Percentiles rank a stretch among this genome's conserved stretches.
Conservation (phyloP, 2,329 filamentous ascomycete species). For the Leptodontidium sp. region DNA sequence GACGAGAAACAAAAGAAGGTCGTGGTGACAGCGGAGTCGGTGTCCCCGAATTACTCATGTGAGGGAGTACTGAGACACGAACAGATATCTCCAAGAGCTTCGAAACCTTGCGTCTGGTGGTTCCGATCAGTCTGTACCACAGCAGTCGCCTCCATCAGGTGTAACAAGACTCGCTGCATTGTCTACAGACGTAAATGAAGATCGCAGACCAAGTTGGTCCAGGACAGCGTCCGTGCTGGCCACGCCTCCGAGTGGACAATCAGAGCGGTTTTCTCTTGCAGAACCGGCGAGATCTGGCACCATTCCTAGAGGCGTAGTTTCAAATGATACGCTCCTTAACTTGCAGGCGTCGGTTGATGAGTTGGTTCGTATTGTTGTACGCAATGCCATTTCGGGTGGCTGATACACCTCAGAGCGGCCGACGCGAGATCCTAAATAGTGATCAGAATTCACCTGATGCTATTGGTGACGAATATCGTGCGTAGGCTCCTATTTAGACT, state of each 20-base stretch:
- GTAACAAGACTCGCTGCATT: no score
- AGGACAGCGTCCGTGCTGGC: not conserved
- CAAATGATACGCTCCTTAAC: not conserved
- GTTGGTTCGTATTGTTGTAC: not conserved
- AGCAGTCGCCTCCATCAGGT: not conserved
- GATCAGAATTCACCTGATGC: constrained; percentile 15
- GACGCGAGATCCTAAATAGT: not conserved
- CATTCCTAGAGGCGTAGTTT: no score
- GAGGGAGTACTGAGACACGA: not conserved
- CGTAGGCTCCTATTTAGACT: not conserved
- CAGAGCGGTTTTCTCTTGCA: not conserved
- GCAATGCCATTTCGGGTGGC: not conserved
- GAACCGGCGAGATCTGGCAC: not conserved
- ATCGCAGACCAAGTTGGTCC: not conserved
- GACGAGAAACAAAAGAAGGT: constrained; percentile 18
- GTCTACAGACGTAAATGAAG: not conserved
- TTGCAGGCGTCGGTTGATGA: no score
- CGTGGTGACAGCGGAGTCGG: constrained; percentile 19
- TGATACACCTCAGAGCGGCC: not conserved
- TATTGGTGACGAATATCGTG: constrained; percentile 18
- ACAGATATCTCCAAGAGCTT: constrained; percentile 18
- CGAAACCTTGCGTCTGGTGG: not conserved
- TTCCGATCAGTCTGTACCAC: not conserved
- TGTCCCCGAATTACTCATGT: not conserved
- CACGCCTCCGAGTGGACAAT: not conserved